A percentile compares a stretch with the other conserved stretches of the same genome.
Evolutionary conservation across 768 basidiomycete species (phyloP).

Genomic region (Gymnopilus dilepis): DNA sequence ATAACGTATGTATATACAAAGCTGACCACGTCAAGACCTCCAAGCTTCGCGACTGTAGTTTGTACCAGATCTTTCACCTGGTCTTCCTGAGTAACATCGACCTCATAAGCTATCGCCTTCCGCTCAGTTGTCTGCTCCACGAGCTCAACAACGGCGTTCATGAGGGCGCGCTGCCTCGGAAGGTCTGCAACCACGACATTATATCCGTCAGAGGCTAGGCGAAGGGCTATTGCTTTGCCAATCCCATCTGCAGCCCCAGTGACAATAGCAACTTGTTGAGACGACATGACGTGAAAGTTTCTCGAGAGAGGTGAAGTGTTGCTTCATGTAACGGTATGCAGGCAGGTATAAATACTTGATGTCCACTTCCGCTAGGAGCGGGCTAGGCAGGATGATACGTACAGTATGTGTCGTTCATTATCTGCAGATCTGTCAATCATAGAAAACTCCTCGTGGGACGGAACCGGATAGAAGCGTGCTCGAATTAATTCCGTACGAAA

Average conservation of each 20-base stretch:
- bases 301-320: neutral
- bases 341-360: too few relatives aligned
- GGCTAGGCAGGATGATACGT: too few relatives aligned
- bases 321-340: too few relatives aligned
- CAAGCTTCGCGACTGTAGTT: conserved; percentile 36
- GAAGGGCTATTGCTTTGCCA: conserved; percentile 50
- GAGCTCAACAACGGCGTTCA: conserved; percentile 33
- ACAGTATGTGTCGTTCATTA: too few relatives aligned
- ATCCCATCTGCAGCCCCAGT: conserved; percentile 49
- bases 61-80: conserved; percentile 47
- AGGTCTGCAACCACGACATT: conserved; percentile 52
- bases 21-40: conserved; percentile 51
- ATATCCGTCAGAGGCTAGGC: conserved; percentile 52
- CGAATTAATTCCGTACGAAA: too few relatives aligned
- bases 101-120: conserved; percentile 25
- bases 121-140: conserved; percentile 31
- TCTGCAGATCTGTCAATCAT: too few relatives aligned
- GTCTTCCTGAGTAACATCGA: conserved; percentile 44
- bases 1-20: neutral
- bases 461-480: too few relatives aligned
- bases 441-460: too few relatives aligned
- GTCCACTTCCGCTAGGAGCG: too few relatives aligned
- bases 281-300: neutral
- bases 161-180: conserved; percentile 28
- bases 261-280: conserved; percentile 28